Evolutionary conservation across 2,329 filamentous ascomycete species (phyloP), one percentile per base, ranked within the genome.

Genomic region (Diplodia sapinea): DNA sequence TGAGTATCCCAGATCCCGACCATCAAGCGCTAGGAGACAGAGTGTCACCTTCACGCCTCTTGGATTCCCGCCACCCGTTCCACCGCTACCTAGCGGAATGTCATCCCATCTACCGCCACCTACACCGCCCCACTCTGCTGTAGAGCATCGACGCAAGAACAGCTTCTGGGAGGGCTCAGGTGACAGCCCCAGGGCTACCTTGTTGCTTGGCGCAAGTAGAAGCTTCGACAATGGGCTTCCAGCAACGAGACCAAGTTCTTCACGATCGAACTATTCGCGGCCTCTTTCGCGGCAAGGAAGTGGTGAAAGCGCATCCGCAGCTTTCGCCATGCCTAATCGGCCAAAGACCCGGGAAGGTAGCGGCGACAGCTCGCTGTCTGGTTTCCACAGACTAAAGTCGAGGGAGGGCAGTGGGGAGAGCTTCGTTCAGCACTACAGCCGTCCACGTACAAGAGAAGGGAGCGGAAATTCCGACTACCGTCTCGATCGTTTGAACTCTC

Each of bases 221-320:
- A 61, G 65, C 40, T 67, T 61, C 43, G 65, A 67, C 36, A 59
- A 50, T 20, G 64, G 64, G 17, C 54, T 66, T 12, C 55, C 55
- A 9, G 38, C 64, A 8, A 40, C 50, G 17, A 33, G 65, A 26
- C 65, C 65, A 8, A 55, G 65, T 51, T 67, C 65, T 31, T 43
- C 65, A 20, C 55, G 65, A 13, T 67, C 65, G 26, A 62, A 54
- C 33, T 29, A 52, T 15, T 67, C 65, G 13, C 55, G 65, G 1
- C 65, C 65, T 29, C 40, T 66, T 4, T 66, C 64, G 12, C 64
- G 64, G 12, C 64, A 66, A 59, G 64, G 64, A 43, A 66, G 64
- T 43, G 50, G 64, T 17, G 64, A 66, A 9, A 66, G 64, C 36
- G 31, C 55, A 3, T 47, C 52, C 9, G 64, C 55, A 26, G 64